phyloP scores from a whole-genome alignment of 1,284 basidiomycete genomes.

The Malassezia japonica region DNA sequence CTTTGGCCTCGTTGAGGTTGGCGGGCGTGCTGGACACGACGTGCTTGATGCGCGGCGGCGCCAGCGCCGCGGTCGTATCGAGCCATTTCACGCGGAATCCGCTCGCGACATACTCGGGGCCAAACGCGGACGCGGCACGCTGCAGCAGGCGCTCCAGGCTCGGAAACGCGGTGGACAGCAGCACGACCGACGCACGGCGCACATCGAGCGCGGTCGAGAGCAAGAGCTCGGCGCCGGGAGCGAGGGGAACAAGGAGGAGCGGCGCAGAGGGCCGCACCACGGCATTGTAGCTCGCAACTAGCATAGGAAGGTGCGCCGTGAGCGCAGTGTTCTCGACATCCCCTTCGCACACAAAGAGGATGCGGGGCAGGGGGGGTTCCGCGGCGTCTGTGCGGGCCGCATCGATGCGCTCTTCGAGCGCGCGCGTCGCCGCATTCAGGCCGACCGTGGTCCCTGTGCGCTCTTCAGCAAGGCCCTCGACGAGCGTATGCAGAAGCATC shows the following conservation, averaged over 20 bases:
- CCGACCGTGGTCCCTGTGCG: constrained; percentile 1
- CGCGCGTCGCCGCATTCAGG: constrained; percentile 12
- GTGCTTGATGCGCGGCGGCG: constrained; percentile 6
- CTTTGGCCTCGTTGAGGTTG: neutral
- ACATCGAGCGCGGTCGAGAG: constrained; percentile 13
- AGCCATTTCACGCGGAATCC: constrained; percentile 13
- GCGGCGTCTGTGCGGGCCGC: neutral
- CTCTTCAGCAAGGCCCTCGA: constrained; percentile 8
- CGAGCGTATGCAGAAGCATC: constrained; percentile 14
- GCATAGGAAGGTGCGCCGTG: constrained; percentile 18
- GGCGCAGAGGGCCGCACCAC: constrained; percentile 1
- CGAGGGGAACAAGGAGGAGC: constrained; percentile 13
- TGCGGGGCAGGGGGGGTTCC: neutral
- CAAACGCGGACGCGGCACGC: neutral
- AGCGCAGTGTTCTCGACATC: constrained; percentile 14
- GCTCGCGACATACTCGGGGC: neutral
- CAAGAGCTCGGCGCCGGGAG: constrained; percentile 14
- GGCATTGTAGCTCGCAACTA: constrained; percentile 15
- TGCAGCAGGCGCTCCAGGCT: neutral
- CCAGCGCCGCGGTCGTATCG: neutral
- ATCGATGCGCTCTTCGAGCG: constrained; percentile 6
- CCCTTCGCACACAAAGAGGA: constrained; percentile 15
- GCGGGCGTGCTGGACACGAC: constrained; percentile 8
- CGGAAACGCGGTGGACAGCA: neutral
- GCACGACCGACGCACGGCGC: constrained; percentile 10